phyloP scores from a whole-genome alignment of 2,329 filamentous ascomycete species.

The Penicillium verrucosum region DNA sequence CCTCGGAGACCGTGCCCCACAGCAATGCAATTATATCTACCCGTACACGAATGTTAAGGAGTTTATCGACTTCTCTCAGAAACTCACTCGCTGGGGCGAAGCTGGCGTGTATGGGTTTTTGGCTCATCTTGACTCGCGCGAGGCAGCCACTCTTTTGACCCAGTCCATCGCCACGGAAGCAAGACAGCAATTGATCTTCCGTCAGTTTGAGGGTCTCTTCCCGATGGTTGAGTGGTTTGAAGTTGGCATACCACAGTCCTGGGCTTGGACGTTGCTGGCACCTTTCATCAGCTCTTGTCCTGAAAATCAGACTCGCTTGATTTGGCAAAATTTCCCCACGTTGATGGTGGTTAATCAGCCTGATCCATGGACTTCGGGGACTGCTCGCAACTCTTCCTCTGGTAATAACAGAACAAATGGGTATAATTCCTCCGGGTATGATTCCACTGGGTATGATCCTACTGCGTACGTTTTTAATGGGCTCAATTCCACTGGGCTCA shows the following conservation, averaged over 20 bases:
- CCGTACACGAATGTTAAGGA: constrained; percentile 71
- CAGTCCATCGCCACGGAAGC: constrained; percentile 77
- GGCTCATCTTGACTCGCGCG: constrained; percentile 71
- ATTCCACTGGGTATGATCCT: not conserved
- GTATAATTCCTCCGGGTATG: not conserved
- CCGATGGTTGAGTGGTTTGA: constrained; percentile 84
- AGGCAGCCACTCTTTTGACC: constrained; percentile 68
- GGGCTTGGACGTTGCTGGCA: constrained; percentile 77
- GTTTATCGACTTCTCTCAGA: constrained; percentile 80
- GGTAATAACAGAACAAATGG: constrained; percentile 52
- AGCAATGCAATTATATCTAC: constrained; percentile 79
- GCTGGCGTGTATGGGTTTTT: constrained; percentile 78
- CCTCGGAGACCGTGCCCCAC: constrained; percentile 66
- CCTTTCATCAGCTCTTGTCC: constrained; percentile 79
- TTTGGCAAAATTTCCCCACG: constrained; percentile 81
- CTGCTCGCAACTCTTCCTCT: not conserved
- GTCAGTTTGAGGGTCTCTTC: constrained; percentile 75
- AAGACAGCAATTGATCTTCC: constrained; percentile 79
- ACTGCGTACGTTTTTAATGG: not conserved
- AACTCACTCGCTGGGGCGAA: constrained; percentile 78
- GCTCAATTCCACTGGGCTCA: not conserved
- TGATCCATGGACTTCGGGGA: constrained; percentile 50
- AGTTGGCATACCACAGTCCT: constrained; percentile 74
- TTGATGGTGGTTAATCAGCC: constrained; percentile 72
- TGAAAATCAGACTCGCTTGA: constrained; percentile 65